Conservation (phyloP, 805 yeast species). For the Metschnikowia borealis region DNA sequence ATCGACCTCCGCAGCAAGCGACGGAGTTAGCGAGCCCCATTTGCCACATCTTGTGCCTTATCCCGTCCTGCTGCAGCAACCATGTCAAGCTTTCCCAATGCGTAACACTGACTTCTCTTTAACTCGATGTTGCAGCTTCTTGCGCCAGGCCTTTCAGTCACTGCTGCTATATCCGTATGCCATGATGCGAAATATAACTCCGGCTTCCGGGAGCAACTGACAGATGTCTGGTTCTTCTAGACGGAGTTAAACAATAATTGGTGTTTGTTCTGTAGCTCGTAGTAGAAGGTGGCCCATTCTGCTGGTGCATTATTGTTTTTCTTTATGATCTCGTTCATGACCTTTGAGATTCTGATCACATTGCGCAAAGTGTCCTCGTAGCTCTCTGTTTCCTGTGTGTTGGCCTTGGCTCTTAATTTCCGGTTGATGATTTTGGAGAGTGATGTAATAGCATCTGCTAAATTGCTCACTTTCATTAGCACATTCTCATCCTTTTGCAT, state of each 20-base stretch:
- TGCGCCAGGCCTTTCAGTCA: not conserved
- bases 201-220: not conserved
- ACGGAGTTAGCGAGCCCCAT: not conserved
- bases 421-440: constrained; percentile 35
- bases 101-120: not conserved
- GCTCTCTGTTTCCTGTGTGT: constrained; percentile 63
- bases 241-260: constrained; percentile 16
- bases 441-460: constrained; percentile 33
- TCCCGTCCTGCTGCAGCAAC: constrained; percentile 1
- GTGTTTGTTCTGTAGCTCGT: constrained; percentile 16
- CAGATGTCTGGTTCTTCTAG: not conserved
- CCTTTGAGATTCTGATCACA: constrained; percentile 27
- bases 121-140: not conserved
- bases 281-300: constrained; percentile 16
- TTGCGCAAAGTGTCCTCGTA: constrained; percentile 44
- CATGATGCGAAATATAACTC: not conserved
- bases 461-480: constrained; percentile 30
- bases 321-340: constrained; percentile 12
- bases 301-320: constrained; percentile 10
- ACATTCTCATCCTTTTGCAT: constrained; percentile 18
- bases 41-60: not conserved
- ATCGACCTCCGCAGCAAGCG: not conserved
- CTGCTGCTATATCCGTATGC: not conserved
- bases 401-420: constrained; percentile 56
- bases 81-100: not conserved